Conservation (phyloP, 2,329 filamentous ascomycete genomes). For the Cladophialophora psammophila region DNA sequence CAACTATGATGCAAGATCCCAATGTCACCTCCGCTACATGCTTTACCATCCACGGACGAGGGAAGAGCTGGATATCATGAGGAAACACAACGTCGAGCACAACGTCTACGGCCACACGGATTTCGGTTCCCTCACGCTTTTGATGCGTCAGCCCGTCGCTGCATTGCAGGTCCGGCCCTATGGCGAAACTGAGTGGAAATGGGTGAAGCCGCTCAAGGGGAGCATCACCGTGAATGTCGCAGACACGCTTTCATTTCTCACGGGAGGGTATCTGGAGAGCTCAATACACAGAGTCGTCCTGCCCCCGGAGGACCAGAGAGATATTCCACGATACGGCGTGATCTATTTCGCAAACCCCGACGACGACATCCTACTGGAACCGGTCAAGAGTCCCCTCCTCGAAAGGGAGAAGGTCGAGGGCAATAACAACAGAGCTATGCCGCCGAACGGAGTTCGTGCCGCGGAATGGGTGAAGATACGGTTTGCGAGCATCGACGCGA, state of each 20-base stretch:
- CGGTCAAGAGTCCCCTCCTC: slow-evolving; percentile 45
- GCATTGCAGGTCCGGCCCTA: slow-evolving; percentile 62
- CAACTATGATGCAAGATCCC: slow-evolving; percentile 62
- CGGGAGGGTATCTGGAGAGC: slow-evolving; percentile 58
- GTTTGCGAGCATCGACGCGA: slow-evolving; percentile 13
- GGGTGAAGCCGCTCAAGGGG: slow-evolving; percentile 54
- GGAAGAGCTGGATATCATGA: slow-evolving; percentile 56
- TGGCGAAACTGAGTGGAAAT: slow-evolving; percentile 54
- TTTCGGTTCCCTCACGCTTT: slow-evolving; percentile 61
- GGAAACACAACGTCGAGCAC: slow-evolving; percentile 52
- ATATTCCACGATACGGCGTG: slow-evolving; percentile 53
- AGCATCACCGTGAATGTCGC: slow-evolving; percentile 60
- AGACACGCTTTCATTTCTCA: slow-evolving; percentile 57
- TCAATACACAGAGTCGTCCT: slow-evolving; percentile 58
- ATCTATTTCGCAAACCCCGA: slow-evolving; percentile 56
- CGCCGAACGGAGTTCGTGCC: not conserved
- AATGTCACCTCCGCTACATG: slow-evolving; percentile 69
- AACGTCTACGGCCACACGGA: slow-evolving; percentile 61
- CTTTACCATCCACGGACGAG: slow-evolving; percentile 58
- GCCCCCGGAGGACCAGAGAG: slow-evolving; percentile 57
- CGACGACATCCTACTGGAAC: slow-evolving; percentile 43
- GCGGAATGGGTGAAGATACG: slow-evolving; percentile 14
- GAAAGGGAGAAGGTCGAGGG: slow-evolving; percentile 37
- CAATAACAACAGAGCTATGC: slow-evolving; percentile 11
- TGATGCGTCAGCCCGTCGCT: slow-evolving; percentile 65